Evolutionary conservation across 306 rosid species (phyloP).

Genomic region (Gynostemma pentaphyllum): DNA sequence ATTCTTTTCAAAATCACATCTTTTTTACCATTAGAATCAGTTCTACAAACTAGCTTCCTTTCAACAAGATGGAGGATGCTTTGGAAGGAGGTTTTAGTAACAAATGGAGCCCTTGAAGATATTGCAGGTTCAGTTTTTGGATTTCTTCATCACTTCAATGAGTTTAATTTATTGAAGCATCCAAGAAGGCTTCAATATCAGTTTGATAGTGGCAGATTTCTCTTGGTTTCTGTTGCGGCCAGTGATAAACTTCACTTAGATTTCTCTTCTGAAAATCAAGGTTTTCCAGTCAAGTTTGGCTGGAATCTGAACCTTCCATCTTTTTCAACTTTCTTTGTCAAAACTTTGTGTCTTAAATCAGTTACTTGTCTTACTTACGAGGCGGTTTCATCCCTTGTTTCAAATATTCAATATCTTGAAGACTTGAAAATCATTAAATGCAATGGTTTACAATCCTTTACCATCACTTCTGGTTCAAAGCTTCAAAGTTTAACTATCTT

Average conservation of each 20-base stretch:
- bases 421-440: conserved; percentile 47
- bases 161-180: conserved; percentile 36
- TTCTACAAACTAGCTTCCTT: conserved; percentile 47
- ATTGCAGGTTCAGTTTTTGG: conserved; percentile 18
- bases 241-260: conserved; percentile 46
- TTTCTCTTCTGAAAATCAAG: conserved; percentile 30
- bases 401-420: conserved; percentile 42
- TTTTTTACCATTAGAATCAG: conserved; percentile 50
- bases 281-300: conserved; percentile 22
- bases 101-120: conserved; percentile 25
- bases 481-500: conserved; percentile 39
- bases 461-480: conserved; percentile 30
- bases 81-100: conserved; percentile 37
- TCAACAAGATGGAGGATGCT: conserved; percentile 57
- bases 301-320: conserved; percentile 26
- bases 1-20: conserved; percentile 44
- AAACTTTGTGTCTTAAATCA: conserved; percentile 53
- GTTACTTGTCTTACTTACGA: conserved; percentile 29
- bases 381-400: conserved; percentile 36
- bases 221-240: conserved; percentile 35
- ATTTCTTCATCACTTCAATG: conserved; percentile 30
- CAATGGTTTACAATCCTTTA: conserved; percentile 37
- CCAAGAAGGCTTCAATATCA: conserved; percentile 47
- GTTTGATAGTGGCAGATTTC: conserved; percentile 20
- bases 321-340: conserved; percentile 32